Conservation (phyloP, 345 rosid genomes). For the Microthlaspi erraticum region DNA sequence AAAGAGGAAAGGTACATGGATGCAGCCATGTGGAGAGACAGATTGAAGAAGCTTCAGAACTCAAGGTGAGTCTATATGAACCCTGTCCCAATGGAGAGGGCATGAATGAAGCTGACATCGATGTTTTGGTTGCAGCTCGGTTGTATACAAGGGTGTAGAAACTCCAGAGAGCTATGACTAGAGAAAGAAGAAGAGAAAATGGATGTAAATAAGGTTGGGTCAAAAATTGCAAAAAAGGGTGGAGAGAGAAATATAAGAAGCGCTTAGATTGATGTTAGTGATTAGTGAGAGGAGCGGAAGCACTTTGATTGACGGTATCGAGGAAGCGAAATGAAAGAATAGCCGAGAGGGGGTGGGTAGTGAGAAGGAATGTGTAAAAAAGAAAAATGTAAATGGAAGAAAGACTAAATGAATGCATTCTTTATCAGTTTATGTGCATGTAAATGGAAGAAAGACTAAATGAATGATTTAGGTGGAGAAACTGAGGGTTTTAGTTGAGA, state of each 20-base stretch:
- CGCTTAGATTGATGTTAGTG: conserved; percentile 28
- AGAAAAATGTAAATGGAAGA: conserved; percentile 34
- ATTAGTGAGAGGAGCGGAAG: conserved; percentile 11
- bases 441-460: conserved; percentile 22
- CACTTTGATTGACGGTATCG: conserved; percentile 6
- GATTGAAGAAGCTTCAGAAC: conserved; percentile 64
- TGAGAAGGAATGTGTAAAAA: conserved; percentile 10
- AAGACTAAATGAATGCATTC: conserved; percentile 25
- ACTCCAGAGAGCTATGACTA: conserved; percentile 44
- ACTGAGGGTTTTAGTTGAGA: background rate
- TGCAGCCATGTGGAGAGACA: conserved; percentile 83
- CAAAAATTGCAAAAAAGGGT: conserved; percentile 31
- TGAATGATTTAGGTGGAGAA: conserved; percentile 10
- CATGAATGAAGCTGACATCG: conserved; percentile 7
- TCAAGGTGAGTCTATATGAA: conserved; percentile 45
- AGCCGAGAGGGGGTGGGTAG: background rate
- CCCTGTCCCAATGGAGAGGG: background rate
- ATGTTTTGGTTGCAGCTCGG: conserved; percentile 32
- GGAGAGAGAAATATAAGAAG: conserved; percentile 27
- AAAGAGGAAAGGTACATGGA: conserved; percentile 72
- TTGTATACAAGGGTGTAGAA: conserved; percentile 31
- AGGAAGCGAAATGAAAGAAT: conserved; percentile 1
- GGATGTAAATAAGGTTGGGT: conserved; percentile 39
- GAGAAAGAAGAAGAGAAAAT: conserved; percentile 30
- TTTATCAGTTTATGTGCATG: conserved; percentile 16